Evolutionary conservation across 139 green algal species (phyloP), one percentile per base, ranked within the genome.

Genomic region (Ettlia oleoabundans): DNA sequence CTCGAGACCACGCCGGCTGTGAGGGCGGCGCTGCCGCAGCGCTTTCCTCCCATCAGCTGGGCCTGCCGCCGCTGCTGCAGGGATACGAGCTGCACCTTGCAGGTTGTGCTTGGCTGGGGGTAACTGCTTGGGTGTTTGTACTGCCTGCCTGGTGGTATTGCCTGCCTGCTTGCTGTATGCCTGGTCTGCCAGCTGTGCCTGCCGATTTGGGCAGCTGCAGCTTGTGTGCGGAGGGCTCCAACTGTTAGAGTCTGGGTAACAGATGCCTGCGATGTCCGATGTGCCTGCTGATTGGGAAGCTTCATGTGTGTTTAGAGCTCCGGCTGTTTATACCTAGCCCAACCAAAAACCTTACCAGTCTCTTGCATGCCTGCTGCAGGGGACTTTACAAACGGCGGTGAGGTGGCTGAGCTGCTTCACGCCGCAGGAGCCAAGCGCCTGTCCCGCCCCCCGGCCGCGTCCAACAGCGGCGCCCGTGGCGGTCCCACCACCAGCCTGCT

Each of bases 11-110:
- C 6, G n/a, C 19, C 1, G 78, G 78, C 2, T 33, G 35, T 15
- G 35, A n/a, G 10, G 78, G 78, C 51, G 78, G 65, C 30, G 15
- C 73, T 7, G 62, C 74, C 15, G 63, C 63, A 4, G 64, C 32
- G 4, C 28, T 32, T 10, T 32, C 37, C 15, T 52, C 18, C 35
- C 10, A 15, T 0, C 30, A 10, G 24, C 33, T 83, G 33, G 65
- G 51, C 47, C 78, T 83, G 37, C 68, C 81, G 1, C 6, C 51
- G 65, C 68, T 88, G 62, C 79, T 88, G 76, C 43, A 71, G 1
- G 84, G 80, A 1, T 87, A 73, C 26, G 71, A 87, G 62, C 28
- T 88, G 18, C 71, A 65, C 55, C 61, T 88, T 35, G 81, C 81
- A 30, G 81, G 81, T 71, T 61, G 69, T 51, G 55, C 8, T 7